These are phyloP conservation scores for Apiotrichum brassicae DNA, from an alignment of 1,284 basidiomycete genomes.

Conservation along the genomic window DNA sequence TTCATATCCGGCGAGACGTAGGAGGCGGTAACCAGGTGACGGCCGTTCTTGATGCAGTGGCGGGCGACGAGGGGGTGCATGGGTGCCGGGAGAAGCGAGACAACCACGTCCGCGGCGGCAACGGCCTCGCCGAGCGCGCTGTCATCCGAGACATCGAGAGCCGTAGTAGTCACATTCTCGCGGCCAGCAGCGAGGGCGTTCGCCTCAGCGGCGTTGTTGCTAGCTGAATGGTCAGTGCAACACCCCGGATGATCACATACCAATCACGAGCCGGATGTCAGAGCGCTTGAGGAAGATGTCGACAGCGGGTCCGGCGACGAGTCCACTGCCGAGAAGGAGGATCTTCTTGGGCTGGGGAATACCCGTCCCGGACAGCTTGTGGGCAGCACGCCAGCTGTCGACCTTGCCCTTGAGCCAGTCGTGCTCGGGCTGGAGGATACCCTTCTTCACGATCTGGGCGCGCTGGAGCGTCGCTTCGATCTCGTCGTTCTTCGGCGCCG, in stretches of 20 bases:
- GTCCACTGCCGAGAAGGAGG: slow-evolving; percentile 79
- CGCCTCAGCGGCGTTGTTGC: slow-evolving; percentile 63
- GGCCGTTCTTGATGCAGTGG: slow-evolving; percentile 64
- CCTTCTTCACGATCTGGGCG: slow-evolving; percentile 65
- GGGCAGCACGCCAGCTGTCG: slow-evolving; percentile 43
- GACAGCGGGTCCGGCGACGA: slow-evolving; percentile 80
- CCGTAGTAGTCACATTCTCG: slow-evolving; percentile 55
- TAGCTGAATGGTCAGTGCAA: slow-evolving; percentile 51
- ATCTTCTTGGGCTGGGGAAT: slow-evolving; percentile 57
- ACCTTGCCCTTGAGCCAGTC: slow-evolving; percentile 58
- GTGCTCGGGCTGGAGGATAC: slow-evolving; percentile 55
- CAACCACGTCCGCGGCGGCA: slow-evolving; percentile 50
- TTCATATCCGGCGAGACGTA: slow-evolving; percentile 82
- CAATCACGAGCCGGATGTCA: slow-evolving; percentile 65
- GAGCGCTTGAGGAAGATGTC: slow-evolving; percentile 58
- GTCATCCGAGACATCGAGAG: slow-evolving; percentile 60
- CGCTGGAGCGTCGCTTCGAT: slow-evolving; percentile 53
- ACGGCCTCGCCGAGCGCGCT: slow-evolving; percentile 56
- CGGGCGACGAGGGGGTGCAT: slow-evolving; percentile 72
- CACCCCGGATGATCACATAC: slow-evolving; percentile 45
- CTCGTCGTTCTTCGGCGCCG: slow-evolving; percentile 20
- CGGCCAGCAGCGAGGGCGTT: slow-evolving; percentile 54
- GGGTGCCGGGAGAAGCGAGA: slow-evolving; percentile 64
- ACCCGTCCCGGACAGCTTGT: background rate
- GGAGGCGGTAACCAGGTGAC: slow-evolving; percentile 85